phyloP scores from a whole-genome alignment of 2,329 filamentous ascomycete genomes.

The Talaromyces rugulosus region DNA sequence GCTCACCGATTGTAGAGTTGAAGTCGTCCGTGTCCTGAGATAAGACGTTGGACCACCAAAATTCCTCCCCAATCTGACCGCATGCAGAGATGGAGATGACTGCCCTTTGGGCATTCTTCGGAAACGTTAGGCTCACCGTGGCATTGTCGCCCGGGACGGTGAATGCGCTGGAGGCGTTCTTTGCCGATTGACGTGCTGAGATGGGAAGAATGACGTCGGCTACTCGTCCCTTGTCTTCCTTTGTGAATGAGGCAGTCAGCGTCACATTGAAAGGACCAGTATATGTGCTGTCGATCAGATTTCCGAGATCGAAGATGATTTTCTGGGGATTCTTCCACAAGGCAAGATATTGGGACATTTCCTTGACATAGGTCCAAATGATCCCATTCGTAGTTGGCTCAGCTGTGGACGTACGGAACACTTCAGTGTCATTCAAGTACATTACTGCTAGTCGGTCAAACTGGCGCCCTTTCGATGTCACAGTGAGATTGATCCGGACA shows the following conservation, averaged over 20 bases:
- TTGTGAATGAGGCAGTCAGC: conserved; percentile 69
- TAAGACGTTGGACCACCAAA: conserved; percentile 79
- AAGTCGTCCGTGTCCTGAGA: conserved; percentile 60
- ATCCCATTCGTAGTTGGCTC: conserved; percentile 71
- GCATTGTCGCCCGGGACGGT: conserved; percentile 61
- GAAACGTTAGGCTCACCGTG: conserved; percentile 57
- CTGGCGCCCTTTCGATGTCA: conserved; percentile 66
- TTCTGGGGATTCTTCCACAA: conserved; percentile 68
- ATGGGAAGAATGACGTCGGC: conserved; percentile 67
- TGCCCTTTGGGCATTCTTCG: conserved; percentile 63
- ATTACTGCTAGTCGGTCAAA: conserved; percentile 72
- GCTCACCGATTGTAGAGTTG: conserved; percentile 48
- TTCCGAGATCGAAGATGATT: conserved; percentile 75
- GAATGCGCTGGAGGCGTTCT: conserved; percentile 61
- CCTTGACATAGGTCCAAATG: conserved; percentile 71
- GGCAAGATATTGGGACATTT: conserved; percentile 67
- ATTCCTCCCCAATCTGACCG: conserved; percentile 73
- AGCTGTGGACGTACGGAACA: conserved; percentile 80
- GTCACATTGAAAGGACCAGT: conserved; percentile 71
- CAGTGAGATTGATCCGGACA: conserved; percentile 72
- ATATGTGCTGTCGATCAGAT: conserved; percentile 66
- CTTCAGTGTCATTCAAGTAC: conserved; percentile 71
- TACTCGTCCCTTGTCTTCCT: conserved; percentile 31
- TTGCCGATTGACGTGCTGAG: conserved; percentile 25
- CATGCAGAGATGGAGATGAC: conserved; percentile 73